These are phyloP conservation scores for Backusella liffmaniae DNA, from an alignment of 192 early-diverging fungal species.

Conservation along the genomic window DNA sequence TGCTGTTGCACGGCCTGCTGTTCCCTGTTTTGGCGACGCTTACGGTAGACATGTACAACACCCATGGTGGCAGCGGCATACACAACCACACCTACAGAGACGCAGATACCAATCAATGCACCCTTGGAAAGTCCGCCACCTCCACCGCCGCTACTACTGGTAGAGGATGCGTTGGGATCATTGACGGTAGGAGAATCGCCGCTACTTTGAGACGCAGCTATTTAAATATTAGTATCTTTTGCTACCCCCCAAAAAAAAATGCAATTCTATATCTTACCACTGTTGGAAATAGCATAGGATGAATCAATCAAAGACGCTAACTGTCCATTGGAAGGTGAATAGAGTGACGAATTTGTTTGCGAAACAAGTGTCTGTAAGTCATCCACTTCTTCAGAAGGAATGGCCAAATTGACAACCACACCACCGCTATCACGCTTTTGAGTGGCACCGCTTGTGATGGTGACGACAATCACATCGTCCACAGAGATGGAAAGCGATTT, in stretches of 20 bases:
- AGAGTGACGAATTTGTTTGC: conserved; percentile 1
- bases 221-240: no score
- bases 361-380: conserved; percentile 10
- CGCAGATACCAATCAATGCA: conserved; percentile 34
- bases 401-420: conserved; percentile 26
- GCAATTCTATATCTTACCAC: not conserved
- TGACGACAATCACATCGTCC: conserved; percentile 29
- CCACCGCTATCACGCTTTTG: conserved; percentile 5
- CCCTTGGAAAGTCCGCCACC: conserved; percentile 23
- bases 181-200: not conserved
- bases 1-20: conserved; percentile 20
- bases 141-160: not conserved
- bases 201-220: not conserved
- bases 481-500: conserved; percentile 8
- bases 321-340: conserved; percentile 20
- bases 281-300: conserved; percentile 15
- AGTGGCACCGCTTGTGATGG: conserved; percentile 12
- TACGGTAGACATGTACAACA: conserved; percentile 24
- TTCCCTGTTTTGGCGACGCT: conserved; percentile 1
- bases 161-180: conserved; percentile 10
- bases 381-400: conserved; percentile 11
- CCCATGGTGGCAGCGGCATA: conserved; percentile 38
- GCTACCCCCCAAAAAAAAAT: not conserved
- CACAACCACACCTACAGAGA: conserved; percentile 30
- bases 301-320: conserved; percentile 25